Conservation (phyloP, 2,329 filamentous ascomycete species). For the Phaeophleospora eucalypticola region DNA sequence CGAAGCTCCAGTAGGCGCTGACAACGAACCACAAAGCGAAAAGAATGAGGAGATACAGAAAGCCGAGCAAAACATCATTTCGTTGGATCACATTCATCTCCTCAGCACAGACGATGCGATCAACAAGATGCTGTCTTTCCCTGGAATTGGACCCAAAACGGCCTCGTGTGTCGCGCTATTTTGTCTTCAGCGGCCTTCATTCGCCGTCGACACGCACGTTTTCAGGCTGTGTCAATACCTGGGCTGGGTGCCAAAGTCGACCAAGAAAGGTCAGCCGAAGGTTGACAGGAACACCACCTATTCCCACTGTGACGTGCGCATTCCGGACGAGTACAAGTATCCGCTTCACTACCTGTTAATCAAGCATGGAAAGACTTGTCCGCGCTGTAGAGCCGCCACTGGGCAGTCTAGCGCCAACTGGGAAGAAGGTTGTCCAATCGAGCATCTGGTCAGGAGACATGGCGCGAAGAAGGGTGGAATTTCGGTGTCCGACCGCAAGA, state of each 20-base stretch:
- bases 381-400: slow-evolving; percentile 58
- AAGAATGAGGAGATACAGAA: slow-evolving; percentile 56
- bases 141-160: slow-evolving; percentile 63
- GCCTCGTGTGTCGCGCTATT: slow-evolving; percentile 62
- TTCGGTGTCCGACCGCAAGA: slow-evolving; percentile 24
- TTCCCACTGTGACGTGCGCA: slow-evolving; percentile 56
- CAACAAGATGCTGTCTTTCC: slow-evolving; percentile 54
- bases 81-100: slow-evolving; percentile 58
- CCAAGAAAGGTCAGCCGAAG: slow-evolving; percentile 41
- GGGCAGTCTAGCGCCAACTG: slow-evolving; percentile 58
- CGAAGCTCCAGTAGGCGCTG: slow-evolving; percentile 34
- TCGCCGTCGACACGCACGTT: slow-evolving; percentile 65
- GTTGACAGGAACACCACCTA: slow-evolving; percentile 52
- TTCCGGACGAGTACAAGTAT: slow-evolving; percentile 62
- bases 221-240: slow-evolving; percentile 61
- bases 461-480: slow-evolving; percentile 49
- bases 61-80: slow-evolving; percentile 58
- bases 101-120: slow-evolving; percentile 56
- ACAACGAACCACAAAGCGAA: slow-evolving; percentile 46
- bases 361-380: slow-evolving; percentile 59
- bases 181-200: slow-evolving; percentile 59
- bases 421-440: slow-evolving; percentile 61
- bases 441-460: slow-evolving; percentile 57
- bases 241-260: slow-evolving; percentile 54
- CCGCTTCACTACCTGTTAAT: slow-evolving; percentile 60